phyloP scores from a whole-genome alignment of 2,329 filamentous ascomycete genomes.

The Colletotrichum cereale region DNA sequence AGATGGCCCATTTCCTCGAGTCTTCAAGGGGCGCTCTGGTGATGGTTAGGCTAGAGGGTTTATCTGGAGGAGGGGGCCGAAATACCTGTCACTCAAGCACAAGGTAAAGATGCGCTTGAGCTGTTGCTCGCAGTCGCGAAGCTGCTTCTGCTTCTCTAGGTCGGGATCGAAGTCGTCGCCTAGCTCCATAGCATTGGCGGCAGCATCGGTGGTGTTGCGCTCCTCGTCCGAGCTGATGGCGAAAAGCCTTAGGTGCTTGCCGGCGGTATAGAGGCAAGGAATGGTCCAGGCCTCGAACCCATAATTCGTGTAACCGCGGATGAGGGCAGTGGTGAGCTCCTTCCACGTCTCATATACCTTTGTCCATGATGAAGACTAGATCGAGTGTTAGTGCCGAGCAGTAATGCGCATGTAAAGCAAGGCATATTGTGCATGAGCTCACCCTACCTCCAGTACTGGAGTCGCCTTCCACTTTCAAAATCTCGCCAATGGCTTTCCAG shows the following conservation, averaged over 20 bases:
- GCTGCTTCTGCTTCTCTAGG: slow-evolving; percentile 81
- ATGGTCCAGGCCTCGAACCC: slow-evolving; percentile 92
- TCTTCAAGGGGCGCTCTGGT: slow-evolving; percentile 83
- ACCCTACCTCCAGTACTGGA: slow-evolving; percentile 48
- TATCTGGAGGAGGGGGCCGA: neutral
- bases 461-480: slow-evolving; percentile 74
- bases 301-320: slow-evolving; percentile 82
- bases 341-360: slow-evolving; percentile 91
- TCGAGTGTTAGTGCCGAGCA: neutral
- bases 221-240: slow-evolving; percentile 92
- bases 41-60: slow-evolving; percentile 41
- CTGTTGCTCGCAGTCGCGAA: slow-evolving; percentile 91
- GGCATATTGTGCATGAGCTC: slow-evolving; percentile 32
- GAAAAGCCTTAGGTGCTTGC: slow-evolving; percentile 87
- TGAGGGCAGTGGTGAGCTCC: slow-evolving; percentile 80
- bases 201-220: slow-evolving; percentile 55
- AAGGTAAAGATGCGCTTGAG: slow-evolving; percentile 93
- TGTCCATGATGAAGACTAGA: slow-evolving; percentile 72
- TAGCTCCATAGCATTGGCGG: slow-evolving; percentile 54
- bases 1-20: slow-evolving; percentile 97
- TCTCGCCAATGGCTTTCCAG: slow-evolving; percentile 84
- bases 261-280: slow-evolving; percentile 87
- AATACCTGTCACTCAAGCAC: slow-evolving; percentile 88
- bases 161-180: slow-evolving; percentile 87
- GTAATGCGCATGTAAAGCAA: neutral